Percentiles rank a stretch among this genome's conserved stretches.
These are phyloP conservation scores for Graphium sp. DNA, from an alignment of 2,329 filamentous ascomycete species.

Conservation along the genomic window DNA sequence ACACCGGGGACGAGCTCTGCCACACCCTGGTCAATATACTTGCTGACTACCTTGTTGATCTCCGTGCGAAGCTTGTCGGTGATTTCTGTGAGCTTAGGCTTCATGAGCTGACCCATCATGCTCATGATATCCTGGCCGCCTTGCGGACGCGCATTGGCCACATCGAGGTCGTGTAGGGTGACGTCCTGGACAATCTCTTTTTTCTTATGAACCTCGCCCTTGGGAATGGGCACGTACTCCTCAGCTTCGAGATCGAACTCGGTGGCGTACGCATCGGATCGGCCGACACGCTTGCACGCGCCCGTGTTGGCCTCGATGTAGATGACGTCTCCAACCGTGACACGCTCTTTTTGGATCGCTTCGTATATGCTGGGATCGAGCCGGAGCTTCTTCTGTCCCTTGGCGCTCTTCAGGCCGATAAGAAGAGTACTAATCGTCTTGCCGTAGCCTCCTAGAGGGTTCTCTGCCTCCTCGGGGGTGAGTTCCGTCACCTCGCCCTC, in stretches of 20 bases:
- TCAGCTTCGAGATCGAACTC: slow-evolving; percentile 98
- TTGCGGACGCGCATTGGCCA: slow-evolving; percentile 88
- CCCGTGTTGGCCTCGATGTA: slow-evolving; percentile 99
- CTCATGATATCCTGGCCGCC: slow-evolving; percentile 99
- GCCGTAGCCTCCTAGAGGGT: slow-evolving; percentile 89
- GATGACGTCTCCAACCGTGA: slow-evolving; percentile 90
- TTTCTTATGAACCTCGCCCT: slow-evolving; percentile 99
- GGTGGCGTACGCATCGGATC: slow-evolving; percentile 92
- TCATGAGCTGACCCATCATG: slow-evolving; percentile 99
- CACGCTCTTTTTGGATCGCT: slow-evolving; percentile 95
- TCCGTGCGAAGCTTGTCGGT: slow-evolving; percentile 90
- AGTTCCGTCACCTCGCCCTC: slow-evolving; percentile 97
- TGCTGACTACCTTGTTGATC: slow-evolving; percentile 98
- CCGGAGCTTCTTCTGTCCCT: slow-evolving; percentile 93
- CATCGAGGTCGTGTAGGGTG: slow-evolving; percentile 88
- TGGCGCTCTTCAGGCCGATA: slow-evolving; percentile 86
- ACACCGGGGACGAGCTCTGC: slow-evolving; percentile 97
- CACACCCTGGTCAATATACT: slow-evolving; percentile 96
- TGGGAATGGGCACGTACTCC: slow-evolving; percentile 96
- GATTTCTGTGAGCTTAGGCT: slow-evolving; percentile 98
- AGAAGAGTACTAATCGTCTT: slow-evolving; percentile 93
- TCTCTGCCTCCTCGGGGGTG: slow-evolving; percentile 94
- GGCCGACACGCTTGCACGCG: slow-evolving; percentile 89
- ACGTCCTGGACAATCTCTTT: slow-evolving; percentile 99
- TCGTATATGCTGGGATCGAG: slow-evolving; percentile 98